These are phyloP conservation scores for Kodamaea leandrae DNA, from an alignment of 805 yeast genomes.

Conservation along the genomic window DNA sequence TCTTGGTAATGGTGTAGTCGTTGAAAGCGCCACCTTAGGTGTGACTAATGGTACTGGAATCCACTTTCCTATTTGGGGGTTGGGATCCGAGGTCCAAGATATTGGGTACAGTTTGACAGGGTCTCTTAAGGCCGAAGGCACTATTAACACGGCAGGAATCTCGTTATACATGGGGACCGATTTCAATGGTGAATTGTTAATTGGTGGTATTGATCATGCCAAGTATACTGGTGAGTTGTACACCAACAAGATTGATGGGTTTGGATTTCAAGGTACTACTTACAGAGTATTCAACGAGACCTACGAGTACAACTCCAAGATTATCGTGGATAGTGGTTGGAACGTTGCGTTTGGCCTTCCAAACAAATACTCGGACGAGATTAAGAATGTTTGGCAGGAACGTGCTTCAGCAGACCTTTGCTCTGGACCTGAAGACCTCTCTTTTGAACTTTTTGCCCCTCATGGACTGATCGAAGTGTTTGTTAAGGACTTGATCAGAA, in stretches of 20 bases:
- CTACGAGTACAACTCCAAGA: not conserved
- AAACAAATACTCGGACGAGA: not conserved
- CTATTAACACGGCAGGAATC: constrained; percentile 53
- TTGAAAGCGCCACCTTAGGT: constrained; percentile 7
- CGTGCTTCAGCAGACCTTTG: not conserved
- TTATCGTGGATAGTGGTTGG: not conserved
- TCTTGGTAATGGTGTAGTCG: constrained; percentile 13
- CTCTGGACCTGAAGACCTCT: not conserved
- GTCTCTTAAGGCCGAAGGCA: constrained; percentile 55
- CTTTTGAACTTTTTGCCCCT: not conserved
- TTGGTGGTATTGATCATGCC: constrained; percentile 15
- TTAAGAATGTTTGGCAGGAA: not conserved
- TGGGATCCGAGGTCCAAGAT: constrained; percentile 20
- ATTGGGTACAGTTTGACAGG: constrained; percentile 65
- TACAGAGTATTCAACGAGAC: not conserved
- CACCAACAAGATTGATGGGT: constrained; percentile 10
- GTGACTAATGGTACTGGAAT: not conserved
- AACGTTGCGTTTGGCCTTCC: not conserved
- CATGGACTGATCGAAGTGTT: not conserved
- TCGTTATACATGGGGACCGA: constrained; percentile 56
- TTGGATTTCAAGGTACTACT: not conserved
- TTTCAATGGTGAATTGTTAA: constrained; percentile 12
- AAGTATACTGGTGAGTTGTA: constrained; percentile 14
- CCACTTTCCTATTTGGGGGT: constrained; percentile 2
- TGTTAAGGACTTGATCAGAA: not conserved